These are phyloP conservation scores for Sistotremastrum niveocremeum DNA, from an alignment of 768 basidiomycete genomes.

Conservation along the genomic window DNA sequence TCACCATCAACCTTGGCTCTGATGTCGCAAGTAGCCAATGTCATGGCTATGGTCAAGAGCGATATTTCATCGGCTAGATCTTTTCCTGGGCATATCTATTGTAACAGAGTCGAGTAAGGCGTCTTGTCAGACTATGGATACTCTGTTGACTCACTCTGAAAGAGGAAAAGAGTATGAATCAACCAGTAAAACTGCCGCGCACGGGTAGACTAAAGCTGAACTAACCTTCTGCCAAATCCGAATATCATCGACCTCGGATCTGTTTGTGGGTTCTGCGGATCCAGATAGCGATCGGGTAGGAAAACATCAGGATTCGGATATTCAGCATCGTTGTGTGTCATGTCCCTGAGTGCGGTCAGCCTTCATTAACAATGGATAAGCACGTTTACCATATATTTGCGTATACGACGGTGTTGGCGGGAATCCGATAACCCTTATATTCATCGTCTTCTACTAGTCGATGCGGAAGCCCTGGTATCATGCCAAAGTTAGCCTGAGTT, in stretches of 20 bases:
- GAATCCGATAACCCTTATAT: slow-evolving; percentile 16
- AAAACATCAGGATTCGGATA: slow-evolving; percentile 22
- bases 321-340: slow-evolving; percentile 24
- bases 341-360: slow-evolving; percentile 17
- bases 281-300: slow-evolving; percentile 26
- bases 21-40: no score
- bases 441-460: slow-evolving; percentile 9
- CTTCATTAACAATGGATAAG: not conserved
- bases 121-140: no score
- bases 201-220: not conserved
- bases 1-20: no score
- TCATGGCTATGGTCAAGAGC: no score
- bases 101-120: no score
- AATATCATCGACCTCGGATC: slow-evolving; percentile 7
- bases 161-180: no score
- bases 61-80: no score
- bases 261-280: not conserved
- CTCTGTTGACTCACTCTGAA: no score
- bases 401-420: slow-evolving; percentile 13
- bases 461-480: slow-evolving; percentile 6
- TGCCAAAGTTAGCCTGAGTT: no score
- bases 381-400: slow-evolving; percentile 9
- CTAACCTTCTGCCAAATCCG: slow-evolving; percentile 11
- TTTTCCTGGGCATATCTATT: no score
- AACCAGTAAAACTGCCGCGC: no score